Evolutionary conservation across 1,284 basidiomycete genomes (phyloP), one percentile per base, ranked within the genome.

Genomic region (Pyrrhoderma noxium): DNA sequence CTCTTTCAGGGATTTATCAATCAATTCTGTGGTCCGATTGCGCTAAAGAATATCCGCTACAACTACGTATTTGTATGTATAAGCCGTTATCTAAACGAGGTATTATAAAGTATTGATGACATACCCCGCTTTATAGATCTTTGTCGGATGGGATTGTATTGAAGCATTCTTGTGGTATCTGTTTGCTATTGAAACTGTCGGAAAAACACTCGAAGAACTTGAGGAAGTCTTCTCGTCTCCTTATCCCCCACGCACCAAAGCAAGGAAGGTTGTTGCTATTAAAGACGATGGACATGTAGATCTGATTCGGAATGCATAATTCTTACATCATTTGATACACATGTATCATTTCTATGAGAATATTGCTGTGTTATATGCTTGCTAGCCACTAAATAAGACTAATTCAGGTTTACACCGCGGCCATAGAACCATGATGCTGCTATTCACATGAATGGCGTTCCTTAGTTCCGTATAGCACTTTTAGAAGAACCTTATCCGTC

Each of bases 1-100:
- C 11, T 31, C 27, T 31, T 31, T 31, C 27, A 31, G 27, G 27
- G 27, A 1, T 76, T 78, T 58, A 73, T 77, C 53, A 77, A 77
- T 58, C 68, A 67, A 13, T 75, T 74, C 44, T 70, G 71, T 8
- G 71, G 72, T 1, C 74, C 73, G 1, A 73, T 78, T 52, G 76
- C 70, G 0, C 65, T 78, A 16, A 62, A 68, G 40, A 71, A 66
- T 43, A 78, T 80, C 56, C 59, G 64, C 23, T 73, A 59, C 56
- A 58, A 59, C 39, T 63, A 61, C 52, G 56, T 56, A 25, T 52
- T 53, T 34, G 54, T 52, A 38, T 34, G 47, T 55, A 18, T 21
- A 19, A 34, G 22, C 16, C 8, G 13, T 36, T 14, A 36, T 5
- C 27, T 31, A 31, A 31, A 19, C 0, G 3, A 7, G 21, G 2